A percentile compares a stretch with the other conserved stretches of the same genome.
Conservation (phyloP, 805 yeast genomes). For the Scheffersomyces coipomensis region DNA sequence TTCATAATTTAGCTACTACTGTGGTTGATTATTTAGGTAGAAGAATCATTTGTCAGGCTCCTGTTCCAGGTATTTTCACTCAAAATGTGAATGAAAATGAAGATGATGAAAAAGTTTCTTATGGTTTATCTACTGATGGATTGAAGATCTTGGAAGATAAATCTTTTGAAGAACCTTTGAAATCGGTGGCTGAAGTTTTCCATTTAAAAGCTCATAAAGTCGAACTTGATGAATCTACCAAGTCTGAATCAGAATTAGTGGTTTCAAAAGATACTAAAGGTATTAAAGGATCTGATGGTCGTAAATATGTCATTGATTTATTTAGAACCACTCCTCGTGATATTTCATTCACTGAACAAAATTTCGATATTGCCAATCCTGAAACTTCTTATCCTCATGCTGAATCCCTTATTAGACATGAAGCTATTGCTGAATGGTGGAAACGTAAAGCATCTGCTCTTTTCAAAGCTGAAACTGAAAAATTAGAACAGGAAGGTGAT, state of each 20-base stretch:
- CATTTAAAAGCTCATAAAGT: slow-evolving; percentile 74
- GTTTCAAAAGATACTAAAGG: slow-evolving; percentile 85
- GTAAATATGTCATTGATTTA: slow-evolving; percentile 81
- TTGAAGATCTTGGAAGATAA: slow-evolving; percentile 48
- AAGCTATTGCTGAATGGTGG: slow-evolving; percentile 93
- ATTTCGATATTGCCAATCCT: slow-evolving; percentile 33
- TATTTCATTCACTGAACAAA: slow-evolving; percentile 65
- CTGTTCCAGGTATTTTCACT: slow-evolving; percentile 85
- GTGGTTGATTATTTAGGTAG: slow-evolving; percentile 88
- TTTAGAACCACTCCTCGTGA: slow-evolving; percentile 85
- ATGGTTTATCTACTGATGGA: slow-evolving; percentile 71
- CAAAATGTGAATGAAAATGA: slow-evolving; percentile 38
- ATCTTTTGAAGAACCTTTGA: slow-evolving; percentile 55
- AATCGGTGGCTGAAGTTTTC: slow-evolving; percentile 65
- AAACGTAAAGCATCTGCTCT: slow-evolving; percentile 57
- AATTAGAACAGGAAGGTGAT: slow-evolving; percentile 36
- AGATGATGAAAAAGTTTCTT: slow-evolving; percentile 56
- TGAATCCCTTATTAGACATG: slow-evolving; percentile 76
- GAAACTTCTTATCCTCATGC: slow-evolving; percentile 72
- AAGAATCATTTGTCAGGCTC: slow-evolving; percentile 88
- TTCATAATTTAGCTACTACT: slow-evolving; percentile 76
- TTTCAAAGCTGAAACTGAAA: slow-evolving; percentile 50
- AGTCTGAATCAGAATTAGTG: slow-evolving; percentile 46
- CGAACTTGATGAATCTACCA: slow-evolving; percentile 44
- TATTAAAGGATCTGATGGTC: slow-evolving; percentile 77